Percentiles rank a stretch among this genome's conserved stretches.
Conservation (phyloP, 768 basidiomycete genomes). For the Tricholoma sp. region DNA sequence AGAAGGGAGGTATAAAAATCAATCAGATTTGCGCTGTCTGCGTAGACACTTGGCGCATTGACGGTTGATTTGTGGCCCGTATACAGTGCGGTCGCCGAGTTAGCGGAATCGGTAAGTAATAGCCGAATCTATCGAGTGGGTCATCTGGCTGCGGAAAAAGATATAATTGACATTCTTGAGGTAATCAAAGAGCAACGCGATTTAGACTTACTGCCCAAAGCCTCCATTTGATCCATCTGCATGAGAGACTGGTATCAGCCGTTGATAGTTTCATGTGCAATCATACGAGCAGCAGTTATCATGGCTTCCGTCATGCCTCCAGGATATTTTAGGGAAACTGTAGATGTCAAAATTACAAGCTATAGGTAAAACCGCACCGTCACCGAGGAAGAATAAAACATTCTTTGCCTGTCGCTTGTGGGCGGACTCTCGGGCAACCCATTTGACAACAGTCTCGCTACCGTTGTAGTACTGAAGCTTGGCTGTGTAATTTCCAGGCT, state of each 20-base stretch:
- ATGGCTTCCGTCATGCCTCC: constrained; percentile 43
- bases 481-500: constrained; percentile 37
- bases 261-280: constrained; percentile 43
- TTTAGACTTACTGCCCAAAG: constrained; percentile 32
- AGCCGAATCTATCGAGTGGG: constrained; percentile 41
- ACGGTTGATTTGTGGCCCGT: constrained; percentile 41
- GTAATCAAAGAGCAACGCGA: neutral
- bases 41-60: constrained; percentile 36
- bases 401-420: constrained; percentile 35
- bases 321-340: neutral
- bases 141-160: constrained; percentile 33
- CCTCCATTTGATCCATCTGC: constrained; percentile 45
- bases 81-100: constrained; percentile 41
- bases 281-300: constrained; percentile 42
- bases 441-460: constrained; percentile 31
- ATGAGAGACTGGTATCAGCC: constrained; percentile 40
- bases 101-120: constrained; percentile 45
- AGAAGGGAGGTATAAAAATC: neutral
- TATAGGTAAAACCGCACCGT: constrained; percentile 24
- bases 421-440: constrained; percentile 32
- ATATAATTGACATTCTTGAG: neutral
- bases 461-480: constrained; percentile 31
- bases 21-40: constrained; percentile 31
- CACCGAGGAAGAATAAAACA: constrained; percentile 41
- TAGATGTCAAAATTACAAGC: neutral